Percentiles rank a stretch among this genome's conserved stretches.
phyloP scores from a whole-genome alignment of 2,329 filamentous ascomycete species.

The Fusarium paranaense region DNA sequence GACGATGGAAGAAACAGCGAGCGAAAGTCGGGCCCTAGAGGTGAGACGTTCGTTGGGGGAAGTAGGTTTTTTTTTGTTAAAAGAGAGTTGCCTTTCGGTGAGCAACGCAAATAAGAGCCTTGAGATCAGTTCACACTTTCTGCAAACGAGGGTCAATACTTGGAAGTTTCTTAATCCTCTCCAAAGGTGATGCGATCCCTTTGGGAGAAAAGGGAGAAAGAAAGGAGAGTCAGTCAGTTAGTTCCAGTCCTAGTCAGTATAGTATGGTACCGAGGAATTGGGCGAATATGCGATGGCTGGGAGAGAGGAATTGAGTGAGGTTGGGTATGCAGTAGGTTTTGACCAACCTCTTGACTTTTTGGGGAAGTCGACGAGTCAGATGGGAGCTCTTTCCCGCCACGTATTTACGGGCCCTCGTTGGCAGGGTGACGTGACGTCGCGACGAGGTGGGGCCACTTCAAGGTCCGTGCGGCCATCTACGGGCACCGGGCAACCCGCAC shows the following conservation, averaged over 20 bases:
- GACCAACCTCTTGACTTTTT: slow-evolving; percentile 44
- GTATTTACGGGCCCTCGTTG: slow-evolving; percentile 43
- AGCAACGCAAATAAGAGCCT: slow-evolving; percentile 23
- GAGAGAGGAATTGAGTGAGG: slow-evolving; percentile 10
- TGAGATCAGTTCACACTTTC: slow-evolving; percentile 41
- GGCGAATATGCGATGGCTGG: slow-evolving; percentile 42
- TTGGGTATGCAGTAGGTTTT: slow-evolving; percentile 19
- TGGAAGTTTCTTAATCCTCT: slow-evolving; percentile 22
- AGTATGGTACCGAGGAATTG: slow-evolving; percentile 29
- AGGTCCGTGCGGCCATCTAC: slow-evolving; percentile 21
- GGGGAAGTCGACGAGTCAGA: slow-evolving; percentile 24
- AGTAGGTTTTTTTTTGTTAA: slow-evolving; percentile 6
- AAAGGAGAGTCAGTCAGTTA: slow-evolving; percentile 24
- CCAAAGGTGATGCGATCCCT: slow-evolving; percentile 12
- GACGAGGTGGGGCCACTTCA: slow-evolving; percentile 11
- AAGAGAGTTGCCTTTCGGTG: slow-evolving; percentile 10
- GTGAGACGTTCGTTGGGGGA: slow-evolving; percentile 35
- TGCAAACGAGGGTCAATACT: slow-evolving; percentile 40
- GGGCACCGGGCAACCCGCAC: slow-evolving; percentile 41
- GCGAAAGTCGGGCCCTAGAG: slow-evolving; percentile 38
- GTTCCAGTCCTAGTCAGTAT: slow-evolving; percentile 20
- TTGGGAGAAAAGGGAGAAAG: slow-evolving; percentile 25
- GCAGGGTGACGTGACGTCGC: slow-evolving; percentile 40
- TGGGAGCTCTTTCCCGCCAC: slow-evolving; percentile 35
- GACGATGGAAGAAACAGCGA: slow-evolving; percentile 40